Conservation (phyloP, 1,139 yeast genomes). For the Taiozyma onychis region DNA sequence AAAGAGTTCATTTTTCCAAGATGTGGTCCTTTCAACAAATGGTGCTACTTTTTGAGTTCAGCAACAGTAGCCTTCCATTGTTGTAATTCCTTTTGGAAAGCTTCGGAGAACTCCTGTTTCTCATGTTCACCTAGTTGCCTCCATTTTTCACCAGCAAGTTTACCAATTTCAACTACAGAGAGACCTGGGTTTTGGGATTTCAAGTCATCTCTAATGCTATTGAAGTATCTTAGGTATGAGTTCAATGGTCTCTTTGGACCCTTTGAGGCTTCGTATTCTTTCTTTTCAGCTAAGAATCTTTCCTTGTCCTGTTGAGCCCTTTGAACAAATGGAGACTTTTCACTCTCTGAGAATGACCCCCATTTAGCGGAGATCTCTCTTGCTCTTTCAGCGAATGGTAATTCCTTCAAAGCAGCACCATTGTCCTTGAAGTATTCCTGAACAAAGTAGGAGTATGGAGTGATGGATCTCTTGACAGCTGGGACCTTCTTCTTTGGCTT, state of each 20-base stretch:
- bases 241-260: slow-evolving; percentile 26
- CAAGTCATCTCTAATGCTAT: slow-evolving; percentile 15
- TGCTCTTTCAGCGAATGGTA: slow-evolving; percentile 11
- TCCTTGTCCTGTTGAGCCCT: slow-evolving; percentile 9
- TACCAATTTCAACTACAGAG: slow-evolving; percentile 18
- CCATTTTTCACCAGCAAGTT: slow-evolving; percentile 25
- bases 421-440: slow-evolving; percentile 8
- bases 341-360: slow-evolving; percentile 20
- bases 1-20: not conserved
- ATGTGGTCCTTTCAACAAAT: no score
- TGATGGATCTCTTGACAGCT: slow-evolving; percentile 8
- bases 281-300: slow-evolving; percentile 13
- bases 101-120: slow-evolving; percentile 15
- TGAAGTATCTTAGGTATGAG: slow-evolving; percentile 20
- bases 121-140: slow-evolving; percentile 18
- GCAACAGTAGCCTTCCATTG: slow-evolving; percentile 7
- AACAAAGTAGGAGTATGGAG: slow-evolving; percentile 14
- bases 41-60: not conserved
- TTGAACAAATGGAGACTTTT: slow-evolving; percentile 14
- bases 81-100: slow-evolving; percentile 3
- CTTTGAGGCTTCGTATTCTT: slow-evolving; percentile 6
- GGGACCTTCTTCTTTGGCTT: slow-evolving; percentile 4
- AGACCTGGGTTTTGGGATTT: slow-evolving; percentile 18
- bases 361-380: slow-evolving; percentile 19
- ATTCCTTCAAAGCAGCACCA: slow-evolving; percentile 9